A percentile compares a stretch with the other conserved stretches of the same genome.
phyloP scores from a whole-genome alignment of 2,329 filamentous ascomycete genomes.

The Cladophialophora immunda region DNA sequence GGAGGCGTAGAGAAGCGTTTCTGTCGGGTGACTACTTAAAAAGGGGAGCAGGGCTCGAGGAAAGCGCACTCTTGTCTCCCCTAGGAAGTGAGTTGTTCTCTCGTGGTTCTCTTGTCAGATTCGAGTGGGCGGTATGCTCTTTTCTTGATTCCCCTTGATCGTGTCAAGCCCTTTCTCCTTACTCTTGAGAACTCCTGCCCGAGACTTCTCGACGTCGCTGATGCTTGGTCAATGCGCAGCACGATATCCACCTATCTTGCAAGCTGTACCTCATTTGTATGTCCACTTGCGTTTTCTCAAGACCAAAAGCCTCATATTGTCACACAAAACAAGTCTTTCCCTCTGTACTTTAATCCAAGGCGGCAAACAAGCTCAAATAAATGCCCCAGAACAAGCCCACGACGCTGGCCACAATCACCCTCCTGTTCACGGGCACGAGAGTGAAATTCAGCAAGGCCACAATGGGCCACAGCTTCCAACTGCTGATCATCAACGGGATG shows the following conservation, averaged over 20 bases:
- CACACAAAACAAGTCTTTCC: neutral
- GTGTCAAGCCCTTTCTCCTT: neutral
- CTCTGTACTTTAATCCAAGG: slow-evolving; percentile 25
- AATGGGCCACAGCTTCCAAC: slow-evolving; percentile 52
- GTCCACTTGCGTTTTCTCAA: slow-evolving; percentile 63
- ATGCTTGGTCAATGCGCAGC: neutral
- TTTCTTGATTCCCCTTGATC: no score
- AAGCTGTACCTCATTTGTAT: slow-evolving; percentile 50
- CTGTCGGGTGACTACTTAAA: neutral
- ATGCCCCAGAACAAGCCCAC: slow-evolving; percentile 52
- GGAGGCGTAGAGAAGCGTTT: neutral
- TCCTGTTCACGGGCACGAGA: slow-evolving; percentile 47
- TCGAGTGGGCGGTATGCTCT: neutral
- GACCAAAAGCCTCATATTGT: slow-evolving; percentile 52
- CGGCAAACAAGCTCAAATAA: slow-evolving; percentile 47
- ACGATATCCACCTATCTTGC: slow-evolving; percentile 49
- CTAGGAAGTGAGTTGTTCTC: neutral
- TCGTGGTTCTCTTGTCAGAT: neutral
- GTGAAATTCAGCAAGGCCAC: slow-evolving; percentile 52
- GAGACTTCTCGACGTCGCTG: neutral
- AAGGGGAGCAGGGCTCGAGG: no score
- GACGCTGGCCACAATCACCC: slow-evolving; percentile 47
- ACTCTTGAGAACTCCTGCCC: neutral
- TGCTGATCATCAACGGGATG: slow-evolving; percentile 48
- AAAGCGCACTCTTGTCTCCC: neutral